A percentile compares a stretch with the other conserved stretches of the same genome.
phyloP scores from a whole-genome alignment of 257 asterid genomes.

The Penstemon eatonii region DNA sequence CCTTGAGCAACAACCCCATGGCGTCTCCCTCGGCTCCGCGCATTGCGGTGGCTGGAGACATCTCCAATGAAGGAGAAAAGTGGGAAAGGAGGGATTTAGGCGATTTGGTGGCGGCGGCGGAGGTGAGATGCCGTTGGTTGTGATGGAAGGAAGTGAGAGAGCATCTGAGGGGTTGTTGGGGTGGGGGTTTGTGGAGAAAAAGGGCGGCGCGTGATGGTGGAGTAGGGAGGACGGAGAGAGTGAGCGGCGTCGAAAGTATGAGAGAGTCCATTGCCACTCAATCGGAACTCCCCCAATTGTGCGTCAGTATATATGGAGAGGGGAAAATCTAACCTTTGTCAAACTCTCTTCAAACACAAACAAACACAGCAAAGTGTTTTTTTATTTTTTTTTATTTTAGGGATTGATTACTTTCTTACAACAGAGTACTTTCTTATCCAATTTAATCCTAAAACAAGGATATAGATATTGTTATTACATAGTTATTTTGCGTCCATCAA shows the following conservation, averaged over 20 bases:
- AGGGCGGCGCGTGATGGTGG: conserved; percentile 27
- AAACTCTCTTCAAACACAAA: neutral
- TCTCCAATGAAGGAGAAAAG: conserved; percentile 45
- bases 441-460: no score
- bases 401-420: no score
- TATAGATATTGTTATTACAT: no score
- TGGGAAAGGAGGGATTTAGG: conserved; percentile 40
- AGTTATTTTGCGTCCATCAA: no score
- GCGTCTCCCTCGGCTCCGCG: conserved; percentile 79
- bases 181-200: conserved; percentile 28
- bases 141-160: conserved; percentile 40
- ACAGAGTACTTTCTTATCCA: no score
- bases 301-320: conserved; percentile 7
- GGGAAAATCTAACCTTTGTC: neutral
- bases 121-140: conserved; percentile 23
- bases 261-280: conserved; percentile 54
- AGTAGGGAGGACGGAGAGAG: conserved; percentile 28
- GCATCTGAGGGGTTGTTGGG: conserved; percentile 39
- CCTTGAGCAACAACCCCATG: conserved; percentile 80
- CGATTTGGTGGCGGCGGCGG: conserved; percentile 25
- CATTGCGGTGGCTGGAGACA: conserved; percentile 60
- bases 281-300: neutral
- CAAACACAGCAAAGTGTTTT: no score
- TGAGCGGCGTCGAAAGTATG: conserved; percentile 57
- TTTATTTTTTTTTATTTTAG: no score